Conservation (phyloP, 2,329 filamentous ascomycete genomes). For the Biscogniauxia marginata region DNA sequence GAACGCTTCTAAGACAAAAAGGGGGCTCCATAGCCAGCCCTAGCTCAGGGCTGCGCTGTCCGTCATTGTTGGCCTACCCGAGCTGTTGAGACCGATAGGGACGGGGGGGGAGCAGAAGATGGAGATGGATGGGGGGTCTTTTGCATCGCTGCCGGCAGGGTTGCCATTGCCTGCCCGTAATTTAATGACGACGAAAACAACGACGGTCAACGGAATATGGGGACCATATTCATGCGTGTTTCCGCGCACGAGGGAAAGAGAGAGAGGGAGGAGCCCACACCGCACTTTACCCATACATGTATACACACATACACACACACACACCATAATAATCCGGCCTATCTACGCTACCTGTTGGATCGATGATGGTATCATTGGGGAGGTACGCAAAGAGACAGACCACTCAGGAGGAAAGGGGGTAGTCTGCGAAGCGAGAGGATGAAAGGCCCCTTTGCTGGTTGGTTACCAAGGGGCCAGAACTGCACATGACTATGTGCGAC, state of each 20-base stretch:
- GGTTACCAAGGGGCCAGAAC: slow-evolving; percentile 9
- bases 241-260: not conserved
- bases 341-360: not conserved
- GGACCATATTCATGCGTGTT: not conserved
- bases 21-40: not conserved
- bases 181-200: not conserved
- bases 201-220: not conserved
- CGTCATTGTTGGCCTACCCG: not conserved
- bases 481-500: not conserved
- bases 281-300: not conserved
- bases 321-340: not conserved
- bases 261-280: not conserved
- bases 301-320: not conserved
- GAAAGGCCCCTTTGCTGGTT: slow-evolving; percentile 13
- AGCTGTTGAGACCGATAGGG: not conserved
- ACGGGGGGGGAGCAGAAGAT: not conserved
- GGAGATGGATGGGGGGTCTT: not conserved
- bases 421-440: not conserved
- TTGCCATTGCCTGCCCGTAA: not conserved
- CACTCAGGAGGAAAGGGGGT: not conserved
- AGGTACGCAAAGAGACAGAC: not conserved
- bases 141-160: not conserved
- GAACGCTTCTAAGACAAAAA: not conserved
- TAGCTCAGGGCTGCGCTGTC: not conserved
- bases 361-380: not conserved